Conservation (phyloP, 2,329 filamentous ascomycete species). For the Neoarthrinium moseri region DNA sequence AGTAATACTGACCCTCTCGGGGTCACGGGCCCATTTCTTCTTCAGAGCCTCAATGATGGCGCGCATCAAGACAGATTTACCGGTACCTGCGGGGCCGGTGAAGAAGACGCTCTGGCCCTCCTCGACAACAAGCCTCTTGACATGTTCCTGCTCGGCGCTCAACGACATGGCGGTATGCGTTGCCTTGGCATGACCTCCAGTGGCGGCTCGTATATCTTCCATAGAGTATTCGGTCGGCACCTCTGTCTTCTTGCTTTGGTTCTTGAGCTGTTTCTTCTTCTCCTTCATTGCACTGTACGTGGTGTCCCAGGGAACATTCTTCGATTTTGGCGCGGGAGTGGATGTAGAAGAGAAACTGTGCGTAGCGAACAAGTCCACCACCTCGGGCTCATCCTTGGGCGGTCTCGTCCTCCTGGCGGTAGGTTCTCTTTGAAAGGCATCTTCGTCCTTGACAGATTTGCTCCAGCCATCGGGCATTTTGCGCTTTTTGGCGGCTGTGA, state of each 20-base stretch:
- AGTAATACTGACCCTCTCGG: constrained; percentile 86
- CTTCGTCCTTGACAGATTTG: background rate
- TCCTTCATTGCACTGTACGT: constrained; percentile 74
- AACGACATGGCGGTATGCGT: constrained; percentile 63
- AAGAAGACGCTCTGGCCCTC: constrained; percentile 91
- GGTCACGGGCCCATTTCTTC: constrained; percentile 72
- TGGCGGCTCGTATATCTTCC: constrained; percentile 46
- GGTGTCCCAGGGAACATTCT: constrained; percentile 63
- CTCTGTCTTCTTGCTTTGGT: constrained; percentile 50
- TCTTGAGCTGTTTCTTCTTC: constrained; percentile 73
- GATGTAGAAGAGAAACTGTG: constrained; percentile 8
- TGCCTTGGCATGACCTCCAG: constrained; percentile 29
- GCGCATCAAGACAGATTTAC: constrained; percentile 93
- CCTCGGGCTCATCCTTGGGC: background rate
- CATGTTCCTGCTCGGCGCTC: constrained; percentile 82
- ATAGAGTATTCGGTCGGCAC: constrained; percentile 38
- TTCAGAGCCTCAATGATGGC: constrained; percentile 83
- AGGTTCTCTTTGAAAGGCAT: background rate
- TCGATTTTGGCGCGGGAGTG: constrained; percentile 33
- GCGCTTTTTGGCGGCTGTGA: constrained; percentile 55
- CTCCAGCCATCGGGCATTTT: constrained; percentile 56
- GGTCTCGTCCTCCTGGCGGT: background rate
- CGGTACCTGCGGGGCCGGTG: constrained; percentile 92
- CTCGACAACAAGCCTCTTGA: constrained; percentile 79
- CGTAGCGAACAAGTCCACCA: background rate